A percentile compares a stretch with the other conserved stretches of the same genome.
Conservation (phyloP, 495 filamentous ascomycete species). For the Podospora comata region DNA sequence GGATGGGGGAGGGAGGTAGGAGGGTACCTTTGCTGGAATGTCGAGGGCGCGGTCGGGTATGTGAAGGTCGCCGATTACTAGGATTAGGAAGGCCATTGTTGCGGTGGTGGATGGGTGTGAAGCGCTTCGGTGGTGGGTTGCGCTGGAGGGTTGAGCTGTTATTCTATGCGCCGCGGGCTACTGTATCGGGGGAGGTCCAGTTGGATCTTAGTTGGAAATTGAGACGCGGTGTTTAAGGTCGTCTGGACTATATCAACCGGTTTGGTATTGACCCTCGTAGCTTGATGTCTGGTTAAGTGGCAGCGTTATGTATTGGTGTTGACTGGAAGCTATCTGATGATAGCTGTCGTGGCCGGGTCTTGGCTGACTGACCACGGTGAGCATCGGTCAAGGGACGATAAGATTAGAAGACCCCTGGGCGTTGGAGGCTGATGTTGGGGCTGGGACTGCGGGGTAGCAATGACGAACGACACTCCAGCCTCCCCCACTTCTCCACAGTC, state of each 20-base stretch:
- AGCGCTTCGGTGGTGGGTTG: neutral
- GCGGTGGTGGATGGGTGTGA: neutral
- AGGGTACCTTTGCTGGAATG: constrained; percentile 79
- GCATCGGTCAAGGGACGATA: neutral
- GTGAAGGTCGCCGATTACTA: constrained; percentile 95
- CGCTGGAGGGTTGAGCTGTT: neutral
- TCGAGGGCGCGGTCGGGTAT: constrained; percentile 91
- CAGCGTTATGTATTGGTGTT: neutral
- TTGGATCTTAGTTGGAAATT: neutral
- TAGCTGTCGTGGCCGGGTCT: neutral
- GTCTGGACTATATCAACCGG: neutral
- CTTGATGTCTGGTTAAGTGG: neutral
- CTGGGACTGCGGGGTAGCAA: constrained; percentile 9
- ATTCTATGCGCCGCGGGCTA: neutral
- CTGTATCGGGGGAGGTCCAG: neutral
- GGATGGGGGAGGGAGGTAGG: neutral
- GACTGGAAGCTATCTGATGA: neutral
- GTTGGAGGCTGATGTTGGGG: constrained; percentile 7
- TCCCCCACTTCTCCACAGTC: constrained; percentile 11
- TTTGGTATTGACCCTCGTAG: neutral
- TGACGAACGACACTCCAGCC: neutral
- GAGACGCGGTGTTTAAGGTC: neutral
- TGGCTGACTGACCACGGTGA: constrained; percentile 9
- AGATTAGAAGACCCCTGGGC: neutral
- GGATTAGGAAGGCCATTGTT: constrained; percentile 55